Conservation (phyloP, 257 asterid species). For the Solanum sitiens region DNA sequence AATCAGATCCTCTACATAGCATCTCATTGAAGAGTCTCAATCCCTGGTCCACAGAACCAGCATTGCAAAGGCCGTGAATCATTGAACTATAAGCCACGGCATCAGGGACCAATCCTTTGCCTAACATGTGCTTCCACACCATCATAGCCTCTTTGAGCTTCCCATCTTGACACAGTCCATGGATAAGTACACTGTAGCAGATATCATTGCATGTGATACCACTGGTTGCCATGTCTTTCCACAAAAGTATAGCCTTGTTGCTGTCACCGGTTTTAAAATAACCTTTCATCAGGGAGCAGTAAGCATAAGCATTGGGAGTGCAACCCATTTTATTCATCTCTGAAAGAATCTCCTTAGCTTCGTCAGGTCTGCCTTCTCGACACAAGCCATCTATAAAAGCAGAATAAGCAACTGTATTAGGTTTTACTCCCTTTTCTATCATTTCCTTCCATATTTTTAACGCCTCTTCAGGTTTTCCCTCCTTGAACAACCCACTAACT, state of each 20-base stretch:
- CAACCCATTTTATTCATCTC: slow-evolving; percentile 54
- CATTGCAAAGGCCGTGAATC: slow-evolving; percentile 74
- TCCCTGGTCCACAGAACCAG: slow-evolving; percentile 61
- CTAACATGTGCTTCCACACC: slow-evolving; percentile 68
- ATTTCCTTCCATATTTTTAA: slow-evolving; percentile 48
- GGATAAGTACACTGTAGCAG: slow-evolving; percentile 69
- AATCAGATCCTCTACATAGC: slow-evolving; percentile 40
- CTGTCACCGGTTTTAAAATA: slow-evolving; percentile 59
- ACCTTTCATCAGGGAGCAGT: slow-evolving; percentile 77
- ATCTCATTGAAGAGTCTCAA: slow-evolving; percentile 75
- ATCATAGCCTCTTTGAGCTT: slow-evolving; percentile 62
- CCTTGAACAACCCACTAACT: slow-evolving; percentile 76
- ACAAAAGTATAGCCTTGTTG: slow-evolving; percentile 51
- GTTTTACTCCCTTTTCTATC: slow-evolving; percentile 53
- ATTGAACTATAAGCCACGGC: slow-evolving; percentile 78
- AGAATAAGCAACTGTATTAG: slow-evolving; percentile 67
- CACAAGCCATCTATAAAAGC: slow-evolving; percentile 86
- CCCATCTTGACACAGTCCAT: slow-evolving; percentile 70
- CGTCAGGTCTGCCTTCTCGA: slow-evolving; percentile 43
- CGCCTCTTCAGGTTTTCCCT: slow-evolving; percentile 57
- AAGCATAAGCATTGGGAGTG: slow-evolving; percentile 60
- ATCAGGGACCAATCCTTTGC: slow-evolving; percentile 65
- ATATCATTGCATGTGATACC: slow-evolving; percentile 38
- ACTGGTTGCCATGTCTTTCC: slow-evolving; percentile 62
- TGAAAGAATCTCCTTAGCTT: slow-evolving; percentile 47